Percentiles rank a stretch among this genome's conserved stretches.
These are phyloP conservation scores for Cubamyces sp. DNA, from an alignment of 768 basidiomycete species.

Conservation along the genomic window DNA sequence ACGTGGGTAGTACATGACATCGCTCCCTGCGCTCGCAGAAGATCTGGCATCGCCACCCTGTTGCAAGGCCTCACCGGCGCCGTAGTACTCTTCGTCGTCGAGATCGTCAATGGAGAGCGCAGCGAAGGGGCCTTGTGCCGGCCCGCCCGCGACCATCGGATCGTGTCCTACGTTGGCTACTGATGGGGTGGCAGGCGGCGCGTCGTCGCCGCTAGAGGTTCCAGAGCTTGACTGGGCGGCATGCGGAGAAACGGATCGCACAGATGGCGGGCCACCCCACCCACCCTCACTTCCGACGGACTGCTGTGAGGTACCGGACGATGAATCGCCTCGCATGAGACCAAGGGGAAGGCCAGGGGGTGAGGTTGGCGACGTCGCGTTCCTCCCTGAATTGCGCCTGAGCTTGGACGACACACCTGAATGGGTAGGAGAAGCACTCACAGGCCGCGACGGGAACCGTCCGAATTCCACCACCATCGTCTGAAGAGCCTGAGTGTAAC, in stretches of 20 bases:
- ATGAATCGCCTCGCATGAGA: background rate
- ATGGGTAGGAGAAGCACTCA: background rate
- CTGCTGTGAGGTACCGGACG: background rate
- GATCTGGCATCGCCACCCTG: background rate
- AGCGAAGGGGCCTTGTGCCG: background rate
- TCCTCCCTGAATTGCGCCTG: background rate
- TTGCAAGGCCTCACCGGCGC: background rate
- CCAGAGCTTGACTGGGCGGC: background rate
- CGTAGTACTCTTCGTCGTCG: slow-evolving; percentile 1
- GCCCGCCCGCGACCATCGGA: background rate
- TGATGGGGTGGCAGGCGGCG: background rate
- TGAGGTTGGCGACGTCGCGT: background rate
- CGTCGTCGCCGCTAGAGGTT: slow-evolving; percentile 2
- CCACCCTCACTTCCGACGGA: background rate
- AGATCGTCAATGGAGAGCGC: slow-evolving; percentile 9
- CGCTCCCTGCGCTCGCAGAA: background rate
- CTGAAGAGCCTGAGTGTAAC: background rate
- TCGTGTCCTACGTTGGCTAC: background rate
- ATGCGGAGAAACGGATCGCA: background rate
- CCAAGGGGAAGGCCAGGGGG: slow-evolving; percentile 5
- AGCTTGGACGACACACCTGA: background rate
- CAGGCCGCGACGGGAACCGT: background rate
- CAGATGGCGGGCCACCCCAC: background rate
- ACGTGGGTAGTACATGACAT: background rate
- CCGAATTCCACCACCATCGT: too few species aligned